Evolutionary conservation across 2,329 filamentous ascomycete species (phyloP), one percentile per base, ranked within the genome.

Genomic region (Penicillium aurantiogriseum): DNA sequence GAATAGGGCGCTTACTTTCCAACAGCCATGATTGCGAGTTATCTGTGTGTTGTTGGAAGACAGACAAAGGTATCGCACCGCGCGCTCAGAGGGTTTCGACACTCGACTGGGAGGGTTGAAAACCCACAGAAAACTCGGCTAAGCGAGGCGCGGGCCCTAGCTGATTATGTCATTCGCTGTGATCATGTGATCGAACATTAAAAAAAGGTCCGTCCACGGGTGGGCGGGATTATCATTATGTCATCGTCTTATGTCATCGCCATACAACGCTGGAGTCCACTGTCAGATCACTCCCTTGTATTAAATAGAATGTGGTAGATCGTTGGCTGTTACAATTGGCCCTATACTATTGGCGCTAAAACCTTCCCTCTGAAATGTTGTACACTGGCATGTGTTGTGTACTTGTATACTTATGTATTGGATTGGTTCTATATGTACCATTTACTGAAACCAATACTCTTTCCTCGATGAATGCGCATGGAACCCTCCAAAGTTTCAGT

Each of bases 1-100:
- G 47, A 51, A 40, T 58, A 56, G 38, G 48, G 53, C 54, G 59
- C 50, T 81, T 78, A 86, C 84, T 91, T 91, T 84, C 88, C 88
- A 81, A 91, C 88, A 85, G 88, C 88, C 88, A 91, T 89, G 80
- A 80, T 87, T 86, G 83, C 83, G 83, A 85, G 79, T 79, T 76
- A 74, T 76, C 74, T 71, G 64, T 69, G 66, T 68, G 68, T 69
- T 68, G 64, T 63, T 67, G 66, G 69, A 75, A 74, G 73, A 76
- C 67, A 76, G 74, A 76, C 72, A 71, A 69, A 65, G 63, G 65
- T 73, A 74, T 73, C 72, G 72, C 73, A 74, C 71, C 70, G 71
- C 69, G 68, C 64, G 70, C 68, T 72, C 66, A 70, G 69, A 72
- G 68, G 67, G 67, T 69, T 71, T 76, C 72, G 69, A 69, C 70